A percentile compares a stretch with the other conserved stretches of the same genome.
phyloP scores from a whole-genome alignment of 1,284 basidiomycete species.

The Rhizoctonia solani region DNA sequence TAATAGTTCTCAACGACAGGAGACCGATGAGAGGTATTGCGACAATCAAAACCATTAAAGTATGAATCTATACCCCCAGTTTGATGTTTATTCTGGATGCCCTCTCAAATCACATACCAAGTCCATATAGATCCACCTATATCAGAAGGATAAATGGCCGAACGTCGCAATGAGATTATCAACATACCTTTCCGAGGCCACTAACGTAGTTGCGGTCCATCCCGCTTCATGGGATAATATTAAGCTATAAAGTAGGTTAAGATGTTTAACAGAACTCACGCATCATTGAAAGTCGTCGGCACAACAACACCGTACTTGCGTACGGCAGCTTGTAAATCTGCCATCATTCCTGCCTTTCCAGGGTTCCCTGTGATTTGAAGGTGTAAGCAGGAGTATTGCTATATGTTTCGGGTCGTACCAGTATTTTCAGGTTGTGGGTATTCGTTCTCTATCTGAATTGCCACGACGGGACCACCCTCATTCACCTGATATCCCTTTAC shows the following conservation, averaged over 20 bases:
- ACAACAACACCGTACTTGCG: slow-evolving; percentile 62
- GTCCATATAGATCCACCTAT: slow-evolving; percentile 57
- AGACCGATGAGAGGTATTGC: slow-evolving; percentile 61
- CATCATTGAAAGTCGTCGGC: slow-evolving; percentile 46
- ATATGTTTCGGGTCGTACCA: slow-evolving; percentile 11
- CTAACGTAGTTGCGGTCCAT: slow-evolving; percentile 66
- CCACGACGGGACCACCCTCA: slow-evolving; percentile 73
- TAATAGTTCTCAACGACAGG: slow-evolving; percentile 61
- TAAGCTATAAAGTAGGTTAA: not conserved
- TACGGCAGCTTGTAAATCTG: slow-evolving; percentile 62
- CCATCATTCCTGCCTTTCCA: slow-evolving; percentile 63
- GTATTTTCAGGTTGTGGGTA: slow-evolving; percentile 55
- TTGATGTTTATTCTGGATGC: not conserved
- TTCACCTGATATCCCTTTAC: slow-evolving; percentile 69
- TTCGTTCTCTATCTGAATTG: slow-evolving; percentile 75
- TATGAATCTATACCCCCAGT: slow-evolving; percentile 15
- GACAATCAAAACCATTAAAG: slow-evolving; percentile 63
- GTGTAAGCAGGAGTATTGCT: not conserved
- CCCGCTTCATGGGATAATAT: slow-evolving; percentile 58
- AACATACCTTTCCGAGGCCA: slow-evolving; percentile 46
- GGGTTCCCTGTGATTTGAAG: slow-evolving; percentile 37
- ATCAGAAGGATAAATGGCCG: not conserved
- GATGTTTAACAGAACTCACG: not conserved
- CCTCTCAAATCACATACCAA: slow-evolving; percentile 59
- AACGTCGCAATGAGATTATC: slow-evolving; percentile 12